A percentile compares a stretch with the other conserved stretches of the same genome.
phyloP scores from a whole-genome alignment of 73 alveolate species.

The Urostyla sp. region DNA sequence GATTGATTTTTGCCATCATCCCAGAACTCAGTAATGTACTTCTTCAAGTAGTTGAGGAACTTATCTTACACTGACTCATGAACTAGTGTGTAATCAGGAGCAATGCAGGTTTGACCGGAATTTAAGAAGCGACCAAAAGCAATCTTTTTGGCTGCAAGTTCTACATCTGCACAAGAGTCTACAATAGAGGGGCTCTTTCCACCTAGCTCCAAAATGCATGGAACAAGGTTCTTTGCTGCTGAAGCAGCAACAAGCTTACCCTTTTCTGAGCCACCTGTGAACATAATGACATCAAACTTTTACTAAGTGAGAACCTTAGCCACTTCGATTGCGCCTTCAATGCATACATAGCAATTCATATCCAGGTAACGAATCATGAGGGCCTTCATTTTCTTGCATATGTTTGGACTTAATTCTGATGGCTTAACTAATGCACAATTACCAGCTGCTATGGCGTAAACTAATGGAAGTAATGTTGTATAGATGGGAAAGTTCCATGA shows the following conservation, averaged over 20 bases:
- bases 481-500: slow-evolving; percentile 94
- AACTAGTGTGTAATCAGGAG: slow-evolving; percentile 94
- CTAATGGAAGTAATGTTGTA: slow-evolving; percentile 81
- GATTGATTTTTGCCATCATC: slow-evolving; percentile 76
- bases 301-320: slow-evolving; percentile 79
- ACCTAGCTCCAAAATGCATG: slow-evolving; percentile 92
- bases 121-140: slow-evolving; percentile 88
- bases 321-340: slow-evolving; percentile 92
- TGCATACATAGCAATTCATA: slow-evolving; percentile 72
- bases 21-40: slow-evolving; percentile 60
- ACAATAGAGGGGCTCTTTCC: slow-evolving; percentile 94
- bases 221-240: slow-evolving; percentile 91
- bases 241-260: slow-evolving; percentile 95
- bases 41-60: slow-evolving; percentile 75
- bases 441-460: slow-evolving; percentile 92
- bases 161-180: slow-evolving; percentile 85
- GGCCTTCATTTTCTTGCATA: slow-evolving; percentile 76
- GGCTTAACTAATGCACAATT: slow-evolving; percentile 91
- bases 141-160: slow-evolving; percentile 83
- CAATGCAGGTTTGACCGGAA: slow-evolving; percentile 95
- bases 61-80: slow-evolving; percentile 76
- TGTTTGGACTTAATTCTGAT: slow-evolving; percentile 83
- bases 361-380: slow-evolving; percentile 75
- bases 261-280: slow-evolving; percentile 91
- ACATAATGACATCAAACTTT: slow-evolving; percentile 87